Conservation (phyloP, 2,329 filamentous ascomycete species). For the Plectosphaerella cucumerina region DNA sequence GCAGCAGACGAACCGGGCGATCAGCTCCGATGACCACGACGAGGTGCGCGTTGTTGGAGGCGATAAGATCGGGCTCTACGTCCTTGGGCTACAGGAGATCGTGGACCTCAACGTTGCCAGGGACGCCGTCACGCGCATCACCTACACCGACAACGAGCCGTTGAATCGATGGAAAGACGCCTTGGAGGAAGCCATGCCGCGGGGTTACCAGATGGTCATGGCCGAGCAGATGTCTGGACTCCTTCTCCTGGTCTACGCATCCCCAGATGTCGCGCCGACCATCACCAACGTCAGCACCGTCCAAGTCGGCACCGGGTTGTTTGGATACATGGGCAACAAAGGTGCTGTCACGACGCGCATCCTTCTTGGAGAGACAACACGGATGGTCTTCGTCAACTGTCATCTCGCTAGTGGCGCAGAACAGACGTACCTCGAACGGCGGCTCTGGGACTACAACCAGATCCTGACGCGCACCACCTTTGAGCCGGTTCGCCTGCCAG, state of each 20-base stretch:
- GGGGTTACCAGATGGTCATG: conserved; percentile 71
- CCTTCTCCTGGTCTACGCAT: conserved; percentile 79
- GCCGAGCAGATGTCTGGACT: conserved; percentile 85
- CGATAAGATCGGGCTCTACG: conserved; percentile 81
- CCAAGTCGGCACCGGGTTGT: conserved; percentile 80
- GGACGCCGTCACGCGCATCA: conserved; percentile 65
- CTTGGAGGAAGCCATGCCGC: conserved; percentile 68
- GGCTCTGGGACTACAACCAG: conserved; percentile 86
- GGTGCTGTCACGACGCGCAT: conserved; percentile 80
- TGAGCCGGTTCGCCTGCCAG: conserved; percentile 62
- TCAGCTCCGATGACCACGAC: conserved; percentile 15
- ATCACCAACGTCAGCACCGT: conserved; percentile 79
- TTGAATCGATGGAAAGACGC: conserved; percentile 78
- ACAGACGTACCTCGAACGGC: conserved; percentile 69
- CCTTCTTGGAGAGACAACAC: conserved; percentile 83
- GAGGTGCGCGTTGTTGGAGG: conserved; percentile 46
- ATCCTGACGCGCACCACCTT: conserved; percentile 75
- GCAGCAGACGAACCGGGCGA: conserved; percentile 39
- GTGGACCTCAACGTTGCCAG: conserved; percentile 78
- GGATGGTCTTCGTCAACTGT: conserved; percentile 84
- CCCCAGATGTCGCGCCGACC: conserved; percentile 67
- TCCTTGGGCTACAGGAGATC: conserved; percentile 86
- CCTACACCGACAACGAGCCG: conserved; percentile 66
- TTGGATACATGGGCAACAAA: conserved; percentile 96
- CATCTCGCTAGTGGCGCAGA: conserved; percentile 88